phyloP scores from a whole-genome alignment of 129 eudicot genomes.

The Flaveria sonorensis region DNA sequence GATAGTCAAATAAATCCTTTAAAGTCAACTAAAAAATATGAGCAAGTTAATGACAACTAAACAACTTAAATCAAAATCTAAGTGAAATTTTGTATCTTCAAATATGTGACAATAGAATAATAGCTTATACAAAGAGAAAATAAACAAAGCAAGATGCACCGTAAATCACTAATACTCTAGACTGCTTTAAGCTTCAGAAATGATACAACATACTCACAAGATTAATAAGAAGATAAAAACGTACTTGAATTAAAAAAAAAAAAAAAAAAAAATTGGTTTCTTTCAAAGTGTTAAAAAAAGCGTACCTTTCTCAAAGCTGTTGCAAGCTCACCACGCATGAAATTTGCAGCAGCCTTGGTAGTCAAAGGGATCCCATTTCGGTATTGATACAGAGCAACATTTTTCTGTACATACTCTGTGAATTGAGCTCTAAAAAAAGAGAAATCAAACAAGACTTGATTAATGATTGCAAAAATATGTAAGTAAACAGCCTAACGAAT shows the following conservation, averaged over 20 bases:
- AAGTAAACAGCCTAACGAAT: neutral
- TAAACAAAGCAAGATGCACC: constrained; percentile 1
- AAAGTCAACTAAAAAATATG: constrained; percentile 9
- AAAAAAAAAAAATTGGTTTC: neutral
- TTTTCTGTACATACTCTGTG: constrained; percentile 95
- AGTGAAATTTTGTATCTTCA: constrained; percentile 15
- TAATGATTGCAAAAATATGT: neutral
- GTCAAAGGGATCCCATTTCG: constrained; percentile 94
- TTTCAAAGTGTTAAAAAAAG: neutral
- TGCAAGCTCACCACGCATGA: constrained; percentile 97
- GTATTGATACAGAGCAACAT: constrained; percentile 87
- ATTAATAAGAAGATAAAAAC: constrained; percentile 11
- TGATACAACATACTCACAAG: constrained; percentile 12
- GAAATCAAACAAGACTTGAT: neutral
- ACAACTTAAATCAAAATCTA: neutral
- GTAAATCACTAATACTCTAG: neutral
- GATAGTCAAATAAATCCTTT: neutral
- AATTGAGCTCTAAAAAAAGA: constrained; percentile 70
- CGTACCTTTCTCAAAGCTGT: constrained; percentile 93
- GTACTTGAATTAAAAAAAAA: neutral
- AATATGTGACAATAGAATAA: neutral
- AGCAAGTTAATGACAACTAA: constrained; percentile 8
- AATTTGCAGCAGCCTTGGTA: constrained; percentile 89
- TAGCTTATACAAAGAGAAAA: neutral
- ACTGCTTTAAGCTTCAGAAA: constrained; percentile 7